Evolutionary conservation across 495 filamentous ascomycete genomes (phyloP).

Genomic region (Cetradonia linearis): DNA sequence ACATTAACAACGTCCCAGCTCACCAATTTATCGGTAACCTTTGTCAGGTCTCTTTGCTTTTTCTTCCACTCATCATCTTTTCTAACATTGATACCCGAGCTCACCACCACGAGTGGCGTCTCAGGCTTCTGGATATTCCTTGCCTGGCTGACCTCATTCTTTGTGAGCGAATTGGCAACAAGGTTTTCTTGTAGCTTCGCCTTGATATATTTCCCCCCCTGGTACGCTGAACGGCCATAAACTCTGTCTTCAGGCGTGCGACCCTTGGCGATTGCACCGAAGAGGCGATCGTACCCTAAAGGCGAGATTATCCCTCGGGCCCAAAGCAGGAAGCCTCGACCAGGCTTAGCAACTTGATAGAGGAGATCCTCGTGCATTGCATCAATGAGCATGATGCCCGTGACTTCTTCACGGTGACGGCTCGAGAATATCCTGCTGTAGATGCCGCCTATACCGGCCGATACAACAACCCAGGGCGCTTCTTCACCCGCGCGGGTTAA

Average conservation of each 20-base stretch:
- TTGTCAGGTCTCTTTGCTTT: conserved; percentile 73
- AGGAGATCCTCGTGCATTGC: conserved; percentile 79
- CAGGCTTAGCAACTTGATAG: conserved; percentile 48
- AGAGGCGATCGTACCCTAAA: conserved; percentile 67
- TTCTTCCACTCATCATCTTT: conserved; percentile 60
- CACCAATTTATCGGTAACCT: conserved; percentile 61
- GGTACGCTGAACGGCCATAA: conserved; percentile 65
- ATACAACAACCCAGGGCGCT: conserved; percentile 70
- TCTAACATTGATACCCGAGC: conserved; percentile 53
- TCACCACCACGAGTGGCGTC: conserved; percentile 70
- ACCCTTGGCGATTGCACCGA: conserved; percentile 67
- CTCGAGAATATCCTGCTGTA: conserved; percentile 84
- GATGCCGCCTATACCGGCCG: conserved; percentile 69
- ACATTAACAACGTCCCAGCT: conserved; percentile 79
- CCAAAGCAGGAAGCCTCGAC: conserved; percentile 77
- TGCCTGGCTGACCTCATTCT: conserved; percentile 67
- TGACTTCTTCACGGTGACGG: conserved; percentile 58
- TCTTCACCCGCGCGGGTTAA: conserved; percentile 68
- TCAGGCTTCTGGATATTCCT: conserved; percentile 63
- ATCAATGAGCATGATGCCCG: conserved; percentile 77
- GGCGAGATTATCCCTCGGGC: conserved; percentile 73
- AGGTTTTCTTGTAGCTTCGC: conserved; percentile 88
- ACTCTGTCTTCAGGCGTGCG: conserved; percentile 74
- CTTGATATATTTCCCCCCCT: conserved; percentile 71
- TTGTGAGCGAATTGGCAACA: conserved; percentile 70